Evolutionary conservation across 2,329 filamentous ascomycete genomes (phyloP).

Genomic region (Botrytis paeoniae): DNA sequence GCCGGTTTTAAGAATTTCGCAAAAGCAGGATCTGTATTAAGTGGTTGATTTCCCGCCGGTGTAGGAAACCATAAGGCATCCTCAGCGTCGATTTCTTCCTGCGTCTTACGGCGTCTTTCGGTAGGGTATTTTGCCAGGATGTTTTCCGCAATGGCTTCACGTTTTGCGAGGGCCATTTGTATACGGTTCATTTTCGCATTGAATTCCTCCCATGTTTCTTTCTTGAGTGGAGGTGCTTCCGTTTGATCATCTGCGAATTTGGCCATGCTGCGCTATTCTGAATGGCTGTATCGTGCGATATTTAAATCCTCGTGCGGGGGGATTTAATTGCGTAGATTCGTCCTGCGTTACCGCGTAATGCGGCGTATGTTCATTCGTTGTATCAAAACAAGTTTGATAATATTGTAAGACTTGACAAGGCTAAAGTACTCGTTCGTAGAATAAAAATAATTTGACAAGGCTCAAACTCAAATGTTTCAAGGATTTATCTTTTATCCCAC

Average conservation of each 20-base stretch:
- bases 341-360: neutral
- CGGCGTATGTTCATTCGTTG: slow-evolving; percentile 2
- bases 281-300: neutral
- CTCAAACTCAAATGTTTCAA: slow-evolving; percentile 4
- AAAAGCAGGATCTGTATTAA: slow-evolving; percentile 36
- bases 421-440: neutral
- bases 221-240: slow-evolving; percentile 29
- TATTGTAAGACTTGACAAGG: neutral
- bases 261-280: slow-evolving; percentile 10
- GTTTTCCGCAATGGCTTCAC: slow-evolving; percentile 33
- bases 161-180: slow-evolving; percentile 36
- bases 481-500: slow-evolving; percentile 8
- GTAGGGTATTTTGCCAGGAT: slow-evolving; percentile 33
- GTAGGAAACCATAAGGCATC: slow-evolving; percentile 34
- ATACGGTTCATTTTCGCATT: slow-evolving; percentile 37
- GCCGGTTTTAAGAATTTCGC: slow-evolving; percentile 34
- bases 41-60: slow-evolving; percentile 35
- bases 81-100: slow-evolving; percentile 38
- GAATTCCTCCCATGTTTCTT: slow-evolving; percentile 32
- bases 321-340: neutral
- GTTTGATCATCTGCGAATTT: slow-evolving; percentile 9
- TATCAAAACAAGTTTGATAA: neutral
- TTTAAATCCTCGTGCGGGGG: slow-evolving; percentile 8
- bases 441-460: slow-evolving; percentile 10
- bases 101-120: slow-evolving; percentile 31